Base-by-base conservation (phyloP, 441 rosid genomes). In the Croton setiger region DNA sequence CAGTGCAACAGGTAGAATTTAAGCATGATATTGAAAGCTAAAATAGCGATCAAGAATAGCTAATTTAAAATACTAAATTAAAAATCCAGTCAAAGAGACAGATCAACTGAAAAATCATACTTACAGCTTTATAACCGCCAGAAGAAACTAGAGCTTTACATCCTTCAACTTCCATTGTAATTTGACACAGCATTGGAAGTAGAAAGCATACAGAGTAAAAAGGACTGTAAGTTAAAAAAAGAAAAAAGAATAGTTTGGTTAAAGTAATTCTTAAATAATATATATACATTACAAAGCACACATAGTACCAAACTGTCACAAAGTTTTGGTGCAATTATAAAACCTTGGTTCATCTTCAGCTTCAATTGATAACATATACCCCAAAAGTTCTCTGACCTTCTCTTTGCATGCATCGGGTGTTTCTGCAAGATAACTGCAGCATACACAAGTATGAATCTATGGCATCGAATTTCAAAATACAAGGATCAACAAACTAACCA, bases 261-360 rank as follows among this genome's bases (percentile, higher is more conserved):
- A 48, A 57, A 72, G 74, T 78, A 64, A 82, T 39, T 65, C 37
- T 67, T 54, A 71, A 21, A 63, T 44, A 43, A 52, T 57, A 47
- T 6, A 60, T 68, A 5, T 49, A 69, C n/a, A n/a, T n/a, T 21
- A 72, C 70, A 5, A 43, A 43, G 31, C 35, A 59, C 7, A 41
- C 12, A 23, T 44, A 37, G 7, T 14, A 56, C 14, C 62, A 52
- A 15, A 21, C 39, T 61, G 36, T n/a, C 12, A 53, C 39, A 45
- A 55, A 54, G 66, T 10, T n/a, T 51, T 55, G 60, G 17, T 17
- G 39, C 63, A 54, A 59, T 59, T 69, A 54, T 43, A 79, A 67
- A 64, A 92, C 98, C 97, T 87, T 73, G 87, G 74, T 76, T 95
- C 99, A 63, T 92, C 95, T 81, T 88, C 92, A 5, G 91, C 97